Evolutionary conservation across 208 protist genomes (phyloP), one percentile per base, ranked within the genome.

Genomic region (Trypanosoma lewisi): DNA sequence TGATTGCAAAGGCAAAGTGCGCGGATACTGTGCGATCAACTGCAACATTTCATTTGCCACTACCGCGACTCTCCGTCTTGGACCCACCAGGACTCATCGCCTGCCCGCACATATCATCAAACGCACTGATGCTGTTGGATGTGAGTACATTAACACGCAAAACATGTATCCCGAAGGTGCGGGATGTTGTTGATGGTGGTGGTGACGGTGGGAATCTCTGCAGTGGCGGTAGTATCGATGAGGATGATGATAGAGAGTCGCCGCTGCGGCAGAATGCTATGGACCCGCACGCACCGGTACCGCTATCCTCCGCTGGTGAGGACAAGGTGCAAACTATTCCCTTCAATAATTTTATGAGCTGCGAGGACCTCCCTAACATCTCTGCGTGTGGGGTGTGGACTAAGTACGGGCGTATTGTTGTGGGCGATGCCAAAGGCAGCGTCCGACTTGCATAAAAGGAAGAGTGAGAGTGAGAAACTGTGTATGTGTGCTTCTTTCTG

Each of bases 61-160:
- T 70, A 16, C 76, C 78, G 9, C 83, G 77, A 23, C 7, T 85
- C 0, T 52, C 68, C 17, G 25, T 79, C 16, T 67, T 68, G 41
- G 55, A 77, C 16, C 11, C 68, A 8, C n/a, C 68, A 12, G 55
- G 71, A 2, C 52, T 75, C 25, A 28, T 89, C 0, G 49, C 76
- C 14, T 85, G 76, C 55, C 78, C 83, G 0, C 71, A 83, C 23
- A 28, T 82, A 9, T 66, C 72, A 12, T 73, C 60, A 0, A 85
- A 84, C 36, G 54, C 54, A 28, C 17, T 88, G 19, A 4, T 67
- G 14, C 34, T 74, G 9, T 67, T 56, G 41, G 60, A 74, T 27
- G 25, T 37, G 34, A 56, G 23, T 39, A 17, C 33, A 16, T 54
- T 73, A 33, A 25, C 49, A 19, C 39, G 41, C 48, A 33, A 41